phyloP scores from a whole-genome alignment of 257 asterid species.

The Dorcoceras hygrometricum region DNA sequence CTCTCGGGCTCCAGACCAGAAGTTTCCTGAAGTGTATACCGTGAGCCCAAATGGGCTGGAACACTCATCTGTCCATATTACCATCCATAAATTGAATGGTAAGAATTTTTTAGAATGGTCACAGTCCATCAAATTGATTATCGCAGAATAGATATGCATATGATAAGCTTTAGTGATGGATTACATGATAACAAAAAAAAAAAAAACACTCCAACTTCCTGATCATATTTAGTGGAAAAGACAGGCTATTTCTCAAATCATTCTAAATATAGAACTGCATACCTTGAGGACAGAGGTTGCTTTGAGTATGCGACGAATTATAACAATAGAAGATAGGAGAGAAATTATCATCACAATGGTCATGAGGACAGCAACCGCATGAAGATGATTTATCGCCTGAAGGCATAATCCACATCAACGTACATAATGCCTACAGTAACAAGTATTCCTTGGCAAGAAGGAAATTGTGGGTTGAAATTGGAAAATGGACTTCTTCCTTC shows the following conservation, averaged over 20 bases:
- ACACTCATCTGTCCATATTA: too few species aligned
- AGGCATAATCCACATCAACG: conserved; percentile 27
- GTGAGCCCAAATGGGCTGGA: too few species aligned
- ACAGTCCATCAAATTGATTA: too few species aligned
- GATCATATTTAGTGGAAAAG: not conserved
- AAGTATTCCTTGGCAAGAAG: not conserved
- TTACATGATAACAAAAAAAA: not conserved
- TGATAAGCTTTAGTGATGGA: not conserved
- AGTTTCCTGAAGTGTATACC: too few species aligned
- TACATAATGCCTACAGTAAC: conserved; percentile 15
- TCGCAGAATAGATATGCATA: too few species aligned
- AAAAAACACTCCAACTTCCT: not conserved
- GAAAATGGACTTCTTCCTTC: not conserved
- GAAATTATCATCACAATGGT: conserved; percentile 72
- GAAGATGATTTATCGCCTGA: conserved; percentile 88
- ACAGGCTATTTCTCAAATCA: not conserved
- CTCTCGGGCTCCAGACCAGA: too few species aligned
- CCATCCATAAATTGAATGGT: too few species aligned
- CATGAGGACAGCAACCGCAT: conserved; percentile 83
- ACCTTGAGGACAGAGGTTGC: conserved; percentile 98
- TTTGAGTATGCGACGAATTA: conserved; percentile 92
- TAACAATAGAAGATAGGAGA: conserved; percentile 80
- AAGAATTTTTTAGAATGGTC: too few species aligned
- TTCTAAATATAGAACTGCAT: conserved; percentile 29
- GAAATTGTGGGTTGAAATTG: not conserved